These are phyloP conservation scores for Fusarium marasasianum DNA, from an alignment of 2,329 filamentous ascomycete genomes.

Conservation along the genomic window DNA sequence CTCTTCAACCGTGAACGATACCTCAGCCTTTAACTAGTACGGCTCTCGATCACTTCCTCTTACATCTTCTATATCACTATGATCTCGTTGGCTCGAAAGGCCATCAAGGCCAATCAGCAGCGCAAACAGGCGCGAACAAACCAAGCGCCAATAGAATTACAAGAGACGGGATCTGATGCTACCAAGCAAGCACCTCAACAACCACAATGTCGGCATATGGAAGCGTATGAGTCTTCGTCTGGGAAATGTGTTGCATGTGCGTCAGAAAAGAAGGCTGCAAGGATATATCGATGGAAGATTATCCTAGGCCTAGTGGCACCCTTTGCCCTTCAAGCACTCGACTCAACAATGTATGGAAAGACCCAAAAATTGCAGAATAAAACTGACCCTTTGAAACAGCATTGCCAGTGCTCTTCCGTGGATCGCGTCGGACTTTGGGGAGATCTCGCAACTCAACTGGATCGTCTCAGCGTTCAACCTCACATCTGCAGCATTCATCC, in stretches of 20 bases:
- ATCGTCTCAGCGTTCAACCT: slow-evolving; percentile 76
- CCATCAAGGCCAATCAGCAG: slow-evolving; percentile 9
- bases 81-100: slow-evolving; percentile 26
- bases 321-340: slow-evolving; percentile 69
- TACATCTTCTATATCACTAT: background rate
- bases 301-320: slow-evolving; percentile 67
- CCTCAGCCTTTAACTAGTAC: background rate
- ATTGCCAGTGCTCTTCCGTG: slow-evolving; percentile 54
- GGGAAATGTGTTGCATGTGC: slow-evolving; percentile 45
- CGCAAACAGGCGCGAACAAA: background rate
- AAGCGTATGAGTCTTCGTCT: slow-evolving; percentile 11
- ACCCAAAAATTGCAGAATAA: background rate
- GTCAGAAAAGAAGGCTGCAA: slow-evolving; percentile 46
- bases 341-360: slow-evolving; percentile 65
- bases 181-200: slow-evolving; percentile 13
- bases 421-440: slow-evolving; percentile 71
- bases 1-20: background rate
- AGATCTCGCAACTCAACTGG: slow-evolving; percentile 71
- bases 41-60: background rate
- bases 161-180: background rate
- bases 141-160: background rate
- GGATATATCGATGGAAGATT: slow-evolving; percentile 65
- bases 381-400: slow-evolving; percentile 30
- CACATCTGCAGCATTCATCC: slow-evolving; percentile 73
- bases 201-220: slow-evolving; percentile 36